A percentile compares a stretch with the other conserved stretches of the same genome.
phyloP scores from a whole-genome alignment of 176 grass and related monocot genomes.

The Phoenix dactylifera region DNA sequence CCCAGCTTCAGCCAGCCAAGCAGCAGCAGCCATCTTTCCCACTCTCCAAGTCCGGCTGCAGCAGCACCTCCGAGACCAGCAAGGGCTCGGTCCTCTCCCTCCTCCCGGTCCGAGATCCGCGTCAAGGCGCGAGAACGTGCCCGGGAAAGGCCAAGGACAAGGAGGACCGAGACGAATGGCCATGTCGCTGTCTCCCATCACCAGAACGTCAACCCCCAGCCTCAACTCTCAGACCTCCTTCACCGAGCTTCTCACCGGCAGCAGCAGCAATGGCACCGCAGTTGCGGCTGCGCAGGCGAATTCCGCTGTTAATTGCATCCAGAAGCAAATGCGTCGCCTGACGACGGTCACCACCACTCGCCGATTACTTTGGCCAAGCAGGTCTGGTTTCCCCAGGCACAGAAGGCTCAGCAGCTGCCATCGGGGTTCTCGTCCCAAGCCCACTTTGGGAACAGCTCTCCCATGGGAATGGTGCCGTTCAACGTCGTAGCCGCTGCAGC shows the following conservation, averaged over 20 bases:
- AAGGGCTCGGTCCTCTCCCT: conserved; percentile 73
- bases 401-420: conserved; percentile 13
- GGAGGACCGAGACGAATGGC: conserved; percentile 26
- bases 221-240: conserved; percentile 31
- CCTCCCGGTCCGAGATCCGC: conserved; percentile 52
- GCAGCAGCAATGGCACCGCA: conserved; percentile 7
- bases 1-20: conserved; percentile 18
- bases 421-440: conserved; percentile 28
- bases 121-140: conserved; percentile 60
- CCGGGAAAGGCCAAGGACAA: conserved; percentile 45
- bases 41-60: conserved; percentile 44
- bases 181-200: conserved; percentile 26
- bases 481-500: conserved; percentile 19
- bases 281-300: background rate
- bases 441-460: conserved; percentile 30
- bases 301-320: conserved; percentile 1
- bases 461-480: conserved; percentile 34
- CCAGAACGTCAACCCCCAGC: conserved; percentile 1
- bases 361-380: conserved; percentile 26
- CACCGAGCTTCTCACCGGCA: conserved; percentile 60
- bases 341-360: conserved; percentile 5
- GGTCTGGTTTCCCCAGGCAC: conserved; percentile 7
- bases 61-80: conserved; percentile 77
- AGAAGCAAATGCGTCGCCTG: conserved; percentile 4
- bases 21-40: conserved; percentile 13